phyloP scores from a whole-genome alignment of 2,329 filamentous ascomycete species.

The Sclerotinia subarctica region DNA sequence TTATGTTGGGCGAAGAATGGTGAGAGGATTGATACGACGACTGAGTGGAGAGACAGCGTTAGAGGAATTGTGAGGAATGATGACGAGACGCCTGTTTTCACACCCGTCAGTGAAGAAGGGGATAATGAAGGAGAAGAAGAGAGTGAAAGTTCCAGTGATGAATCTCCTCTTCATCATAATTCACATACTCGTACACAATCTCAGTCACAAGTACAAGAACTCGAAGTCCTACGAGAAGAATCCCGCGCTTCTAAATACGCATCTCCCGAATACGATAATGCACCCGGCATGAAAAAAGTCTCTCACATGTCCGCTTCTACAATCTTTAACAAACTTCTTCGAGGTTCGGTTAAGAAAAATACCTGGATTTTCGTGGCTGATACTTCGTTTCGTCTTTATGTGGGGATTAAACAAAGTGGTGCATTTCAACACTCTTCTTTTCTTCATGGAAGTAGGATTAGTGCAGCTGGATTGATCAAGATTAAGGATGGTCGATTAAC shows the following conservation, averaged over 20 bases:
- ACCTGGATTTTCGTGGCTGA: constrained; percentile 95
- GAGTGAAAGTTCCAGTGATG: background rate
- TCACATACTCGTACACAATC: constrained; percentile 22
- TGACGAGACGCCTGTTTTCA: constrained; percentile 56
- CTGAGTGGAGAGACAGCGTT: constrained; percentile 74
- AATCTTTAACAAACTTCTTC: constrained; percentile 73
- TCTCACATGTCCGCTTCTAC: constrained; percentile 68
- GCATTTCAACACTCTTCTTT: constrained; percentile 92
- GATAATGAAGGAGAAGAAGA: constrained; percentile 20
- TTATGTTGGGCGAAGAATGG: constrained; percentile 88
- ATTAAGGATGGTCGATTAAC: constrained; percentile 77
- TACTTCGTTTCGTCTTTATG: constrained; percentile 78
- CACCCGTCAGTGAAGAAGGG: constrained; percentile 30
- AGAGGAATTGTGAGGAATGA: constrained; percentile 65
- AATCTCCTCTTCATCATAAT: background rate
- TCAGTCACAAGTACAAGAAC: constrained; percentile 32
- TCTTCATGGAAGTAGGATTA: constrained; percentile 76
- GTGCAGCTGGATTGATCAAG: constrained; percentile 79
- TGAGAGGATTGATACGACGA: constrained; percentile 70
- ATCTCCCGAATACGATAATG: constrained; percentile 59
- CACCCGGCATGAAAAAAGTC: constrained; percentile 58
- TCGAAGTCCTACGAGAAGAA: constrained; percentile 48
- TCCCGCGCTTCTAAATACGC: constrained; percentile 63
- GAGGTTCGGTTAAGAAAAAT: constrained; percentile 77
- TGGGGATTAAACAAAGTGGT: constrained; percentile 85